A percentile compares a stretch with the other conserved stretches of the same genome.
These are phyloP conservation scores for Boletus reticulatus DNA, from an alignment of 768 basidiomycete genomes.

Conservation along the genomic window DNA sequence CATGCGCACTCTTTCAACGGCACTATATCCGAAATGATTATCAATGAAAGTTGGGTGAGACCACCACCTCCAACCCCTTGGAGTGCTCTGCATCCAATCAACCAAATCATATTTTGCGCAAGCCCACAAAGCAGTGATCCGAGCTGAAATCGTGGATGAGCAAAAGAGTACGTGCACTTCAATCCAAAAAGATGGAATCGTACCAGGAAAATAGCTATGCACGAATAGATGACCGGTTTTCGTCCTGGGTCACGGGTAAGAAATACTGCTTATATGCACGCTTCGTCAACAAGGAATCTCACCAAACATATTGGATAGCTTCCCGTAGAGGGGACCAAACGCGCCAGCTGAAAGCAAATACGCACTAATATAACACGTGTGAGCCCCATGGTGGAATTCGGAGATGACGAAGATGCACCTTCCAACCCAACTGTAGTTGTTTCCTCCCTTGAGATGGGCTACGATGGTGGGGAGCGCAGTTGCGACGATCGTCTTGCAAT, in stretches of 20 bases:
- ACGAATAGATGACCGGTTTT: constrained; percentile 67
- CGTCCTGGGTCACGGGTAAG: constrained; percentile 39
- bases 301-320: constrained; percentile 60
- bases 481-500: constrained; percentile 56
- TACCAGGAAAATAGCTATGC: constrained; percentile 66
- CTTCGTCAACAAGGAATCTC: neutral
- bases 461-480: constrained; percentile 74
- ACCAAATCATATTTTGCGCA: constrained; percentile 75
- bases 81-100: constrained; percentile 71
- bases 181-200: constrained; percentile 13
- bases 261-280: neutral
- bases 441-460: constrained; percentile 55
- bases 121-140: constrained; percentile 81
- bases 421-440: constrained; percentile 69
- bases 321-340: constrained; percentile 72
- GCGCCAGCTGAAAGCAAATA: constrained; percentile 73
- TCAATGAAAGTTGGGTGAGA: constrained; percentile 70
- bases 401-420: constrained; percentile 37
- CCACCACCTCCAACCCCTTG: constrained; percentile 86
- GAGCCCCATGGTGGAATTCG: neutral
- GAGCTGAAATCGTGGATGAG: constrained; percentile 41
- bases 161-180: neutral
- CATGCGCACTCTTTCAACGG: constrained; percentile 65
- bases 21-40: constrained; percentile 82
- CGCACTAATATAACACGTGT: constrained; percentile 41